phyloP scores from a whole-genome alignment of 2,329 filamentous ascomycete species.

The Colletotrichum sp. region DNA sequence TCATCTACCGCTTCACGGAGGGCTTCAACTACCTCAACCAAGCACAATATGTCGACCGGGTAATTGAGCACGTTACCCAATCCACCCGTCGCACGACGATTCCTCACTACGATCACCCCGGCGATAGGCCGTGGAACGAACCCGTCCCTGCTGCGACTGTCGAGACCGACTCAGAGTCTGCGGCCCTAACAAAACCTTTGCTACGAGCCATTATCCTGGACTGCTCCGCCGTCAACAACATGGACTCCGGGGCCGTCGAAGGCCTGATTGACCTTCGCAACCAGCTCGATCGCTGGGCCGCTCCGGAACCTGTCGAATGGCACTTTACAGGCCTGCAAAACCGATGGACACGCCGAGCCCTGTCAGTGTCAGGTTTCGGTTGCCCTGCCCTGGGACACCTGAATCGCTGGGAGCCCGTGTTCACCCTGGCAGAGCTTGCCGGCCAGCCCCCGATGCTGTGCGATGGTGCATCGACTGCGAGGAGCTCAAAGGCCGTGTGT shows the following conservation, averaged over 20 bases:
- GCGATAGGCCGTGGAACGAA: slow-evolving; percentile 61
- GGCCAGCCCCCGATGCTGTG: background rate
- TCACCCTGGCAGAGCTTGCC: slow-evolving; percentile 25
- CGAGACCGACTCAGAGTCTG: background rate
- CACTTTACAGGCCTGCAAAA: slow-evolving; percentile 59
- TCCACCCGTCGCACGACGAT: slow-evolving; percentile 41
- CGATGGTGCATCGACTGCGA: accelerated
- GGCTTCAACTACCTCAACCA: slow-evolving; percentile 63
- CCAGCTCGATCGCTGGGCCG: slow-evolving; percentile 58
- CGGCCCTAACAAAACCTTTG: slow-evolving; percentile 33
- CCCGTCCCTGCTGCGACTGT: slow-evolving; percentile 34
- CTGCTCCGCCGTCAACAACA: slow-evolving; percentile 59
- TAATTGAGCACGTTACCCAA: slow-evolving; percentile 47
- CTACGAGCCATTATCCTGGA: slow-evolving; percentile 62
- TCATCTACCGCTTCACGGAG: slow-evolving; percentile 60
- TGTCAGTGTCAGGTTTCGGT: slow-evolving; percentile 62
- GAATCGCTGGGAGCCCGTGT: slow-evolving; percentile 12
- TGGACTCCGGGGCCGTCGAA: slow-evolving; percentile 63
- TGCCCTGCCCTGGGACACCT: slow-evolving; percentile 29
- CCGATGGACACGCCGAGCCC: slow-evolving; percentile 61
- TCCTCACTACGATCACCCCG: slow-evolving; percentile 7
- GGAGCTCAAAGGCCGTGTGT: background rate
- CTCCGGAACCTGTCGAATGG: slow-evolving; percentile 52
- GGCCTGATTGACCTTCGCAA: slow-evolving; percentile 60
- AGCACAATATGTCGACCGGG: slow-evolving; percentile 53